phyloP scores from a whole-genome alignment of 2,329 filamentous ascomycete genomes.

The Exophiala calicioides region DNA sequence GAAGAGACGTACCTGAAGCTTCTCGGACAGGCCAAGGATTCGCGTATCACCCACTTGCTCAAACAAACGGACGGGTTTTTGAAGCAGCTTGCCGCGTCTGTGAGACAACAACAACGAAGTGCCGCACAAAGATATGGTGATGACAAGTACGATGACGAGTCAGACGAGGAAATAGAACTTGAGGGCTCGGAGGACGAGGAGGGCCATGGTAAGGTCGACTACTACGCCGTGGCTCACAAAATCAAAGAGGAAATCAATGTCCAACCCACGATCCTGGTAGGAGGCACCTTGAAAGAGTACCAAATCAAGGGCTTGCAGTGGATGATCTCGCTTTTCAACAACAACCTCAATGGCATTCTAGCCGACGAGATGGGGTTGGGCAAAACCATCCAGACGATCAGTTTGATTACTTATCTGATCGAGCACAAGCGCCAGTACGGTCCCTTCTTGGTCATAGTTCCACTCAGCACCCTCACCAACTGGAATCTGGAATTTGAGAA shows the following conservation, averaged over 20 bases:
- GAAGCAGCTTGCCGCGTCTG: constrained; percentile 89
- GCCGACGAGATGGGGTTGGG: constrained; percentile 99
- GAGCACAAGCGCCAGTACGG: constrained; percentile 91
- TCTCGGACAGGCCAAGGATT: constrained; percentile 97
- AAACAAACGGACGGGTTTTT: constrained; percentile 98
- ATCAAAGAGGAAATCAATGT: constrained; percentile 86
- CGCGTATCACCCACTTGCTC: constrained; percentile 94
- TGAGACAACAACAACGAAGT: constrained; percentile 88
- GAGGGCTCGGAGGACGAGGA: constrained; percentile 70
- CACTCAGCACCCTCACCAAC: constrained; percentile 94
- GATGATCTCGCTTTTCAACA: constrained; percentile 99
- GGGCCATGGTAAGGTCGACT: constrained; percentile 82
- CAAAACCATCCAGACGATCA: constrained; percentile 99
- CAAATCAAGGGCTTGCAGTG: constrained; percentile 98
- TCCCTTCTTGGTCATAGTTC: constrained; percentile 94
- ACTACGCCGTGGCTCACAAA: constrained; percentile 96
- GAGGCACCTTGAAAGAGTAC: constrained; percentile 93
- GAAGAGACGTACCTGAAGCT: constrained; percentile 98
- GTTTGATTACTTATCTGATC: constrained; percentile 93
- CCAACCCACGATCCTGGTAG: constrained; percentile 84
- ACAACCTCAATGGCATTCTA: constrained; percentile 97
- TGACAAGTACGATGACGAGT: constrained; percentile 54
- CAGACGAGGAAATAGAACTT: constrained; percentile 64
- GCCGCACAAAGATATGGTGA: constrained; percentile 77
- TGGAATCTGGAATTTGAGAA: constrained; percentile 99